Base-by-base conservation (phyloP, 306 rosid genomes). In the Cercis canadensis region DNA sequence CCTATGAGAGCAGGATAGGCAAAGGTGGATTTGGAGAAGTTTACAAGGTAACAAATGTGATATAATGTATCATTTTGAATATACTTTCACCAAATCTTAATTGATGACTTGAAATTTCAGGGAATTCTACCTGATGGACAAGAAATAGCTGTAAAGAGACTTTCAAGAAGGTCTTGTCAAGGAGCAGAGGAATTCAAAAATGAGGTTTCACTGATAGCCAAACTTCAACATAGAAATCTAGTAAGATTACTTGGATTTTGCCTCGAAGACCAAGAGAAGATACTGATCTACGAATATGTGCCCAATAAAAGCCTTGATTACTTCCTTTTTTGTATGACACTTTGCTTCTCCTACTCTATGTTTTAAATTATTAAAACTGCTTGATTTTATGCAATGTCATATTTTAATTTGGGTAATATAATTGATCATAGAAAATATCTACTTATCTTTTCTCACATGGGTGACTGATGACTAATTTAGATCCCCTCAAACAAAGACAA, bases 1-100 rank as follows among this genome's bases (percentile, higher is more conserved):
- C n/a, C n/a, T n/a, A n/a, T n/a, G n/a, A n/a, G n/a, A n/a, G n/a
- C n/a, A n/a, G n/a, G n/a, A n/a, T n/a, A n/a, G n/a, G n/a, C n/a
- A n/a, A n/a, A 86, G 92, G 96, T 11, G 92, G 90, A 16, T 89
- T 78, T 45, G 92, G 92, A 62, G 78, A 34, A n/a, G 96, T 86
- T 44, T 89, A 67, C 76, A 78, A 82, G 91, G 95, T 84, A 62
- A 5, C 39, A 4, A 14, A 45, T 57, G 62, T 31, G 59, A 51
- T 9, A 33, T 6, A 1, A 53, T 34, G 45, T 37, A 37, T 55
- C 11, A 14, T 34, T 58, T 34, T 34, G 7, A 3, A 34, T 4
- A 39, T 41, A 21, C 24, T 21, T 36, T 0, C 19, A 61, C 24
- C 57, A 64, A 16, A 7, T 4, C 24, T 43, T n/a, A 43, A 11